Percentiles rank a stretch among this genome's conserved stretches.
phyloP scores from a whole-genome alignment of 2,329 filamentous ascomycete species.

The Colletotrichum spinosum region DNA sequence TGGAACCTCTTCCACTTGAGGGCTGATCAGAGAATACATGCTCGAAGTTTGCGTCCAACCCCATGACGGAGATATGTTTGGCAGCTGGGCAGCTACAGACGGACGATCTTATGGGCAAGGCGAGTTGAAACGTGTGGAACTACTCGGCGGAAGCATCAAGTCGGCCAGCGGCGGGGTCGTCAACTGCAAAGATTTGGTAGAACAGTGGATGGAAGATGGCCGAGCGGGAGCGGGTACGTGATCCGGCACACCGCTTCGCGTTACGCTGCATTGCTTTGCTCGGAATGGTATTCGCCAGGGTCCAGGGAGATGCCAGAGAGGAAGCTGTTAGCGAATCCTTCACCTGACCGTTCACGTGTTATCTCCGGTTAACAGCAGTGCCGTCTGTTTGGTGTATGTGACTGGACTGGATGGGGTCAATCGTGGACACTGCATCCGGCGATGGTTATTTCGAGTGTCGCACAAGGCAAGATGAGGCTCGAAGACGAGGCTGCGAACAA shows the following conservation, averaged over 20 bases:
- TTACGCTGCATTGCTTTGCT: conserved; percentile 6
- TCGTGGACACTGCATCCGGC: conserved; percentile 12
- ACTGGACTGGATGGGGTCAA: too few relatives aligned
- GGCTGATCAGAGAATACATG: neutral
- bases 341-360: conserved; percentile 35
- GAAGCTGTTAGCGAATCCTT: conserved; percentile 16
- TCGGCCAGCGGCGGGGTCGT: conserved; percentile 6
- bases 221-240: conserved; percentile 10
- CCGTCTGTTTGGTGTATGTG: neutral
- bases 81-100: conserved; percentile 3
- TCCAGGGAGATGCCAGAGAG: neutral
- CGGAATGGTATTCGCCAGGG: too few relatives aligned
- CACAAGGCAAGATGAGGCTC: neutral
- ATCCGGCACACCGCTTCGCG: conserved; percentile 29
- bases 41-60: conserved; percentile 17
- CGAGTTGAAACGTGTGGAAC: conserved; percentile 11
- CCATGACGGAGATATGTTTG: conserved; percentile 14
- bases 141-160: neutral
- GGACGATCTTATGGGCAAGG: too few relatives aligned
- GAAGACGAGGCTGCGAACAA: conserved; percentile 12
- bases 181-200: conserved; percentile 4
- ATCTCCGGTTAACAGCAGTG: conserved; percentile 8
- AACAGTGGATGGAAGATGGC: neutral
- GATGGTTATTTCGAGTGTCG: neutral
- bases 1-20: conserved; percentile 3